phyloP scores from a whole-genome alignment of 192 early-diverging fungal genomes.

The Entomortierella beljakovae region DNA sequence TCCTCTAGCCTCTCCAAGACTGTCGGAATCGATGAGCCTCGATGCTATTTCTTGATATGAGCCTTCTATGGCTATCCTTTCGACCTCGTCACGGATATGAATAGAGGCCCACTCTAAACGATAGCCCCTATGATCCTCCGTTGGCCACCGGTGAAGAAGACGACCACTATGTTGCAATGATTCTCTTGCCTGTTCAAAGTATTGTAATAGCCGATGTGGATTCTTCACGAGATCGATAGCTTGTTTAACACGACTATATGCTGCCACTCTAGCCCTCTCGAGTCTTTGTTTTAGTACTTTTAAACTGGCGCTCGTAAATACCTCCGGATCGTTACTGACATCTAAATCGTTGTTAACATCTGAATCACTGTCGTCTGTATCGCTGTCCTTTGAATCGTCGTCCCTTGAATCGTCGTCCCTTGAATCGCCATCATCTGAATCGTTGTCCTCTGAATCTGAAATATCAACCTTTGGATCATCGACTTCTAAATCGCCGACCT shows the following conservation, averaged over 20 bases:
- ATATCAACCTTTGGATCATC: no score
- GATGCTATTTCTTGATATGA: background rate
- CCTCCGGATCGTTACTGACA: no score
- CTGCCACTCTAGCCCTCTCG: background rate
- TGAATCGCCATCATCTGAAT: no score
- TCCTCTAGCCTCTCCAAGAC: conserved; percentile 7
- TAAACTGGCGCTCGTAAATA: no score
- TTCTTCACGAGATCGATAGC: conserved; percentile 3
- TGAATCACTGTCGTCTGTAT: no score
- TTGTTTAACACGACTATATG: conserved; percentile 1
- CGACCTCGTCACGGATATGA: background rate
- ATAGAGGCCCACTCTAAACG: background rate
- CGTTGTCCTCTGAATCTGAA: no score
- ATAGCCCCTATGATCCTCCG: conserved; percentile 1
- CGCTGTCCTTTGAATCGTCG: no score
- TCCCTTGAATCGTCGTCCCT: no score
- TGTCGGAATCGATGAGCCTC: background rate
- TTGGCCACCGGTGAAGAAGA: conserved; percentile 39
- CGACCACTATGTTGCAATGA: conserved; percentile 11
- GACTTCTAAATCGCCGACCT: no score
- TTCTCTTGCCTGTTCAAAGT: conserved; percentile 12
- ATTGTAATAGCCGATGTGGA: conserved; percentile 13
- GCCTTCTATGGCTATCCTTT: background rate
- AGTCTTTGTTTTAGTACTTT: no score
- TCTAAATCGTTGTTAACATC: no score